These are phyloP conservation scores for Citrus sinensis DNA, from an alignment of 345 rosid genomes.

Conservation along the genomic window DVS_A1.0 CM039163.1:32289501-32290000, in stretches of 20 bases:
- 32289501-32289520: background rate
- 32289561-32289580: background rate
- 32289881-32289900: slow-evolving; percentile 95
- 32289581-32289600: background rate
- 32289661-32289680: background rate
- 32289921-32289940: slow-evolving; percentile 89
- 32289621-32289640: background rate
- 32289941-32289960: slow-evolving; percentile 8
- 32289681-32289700: slow-evolving; percentile 86
- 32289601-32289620: background rate
- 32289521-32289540: background rate
- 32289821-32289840: slow-evolving; percentile 76
- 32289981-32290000: background rate
- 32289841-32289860: slow-evolving; percentile 80
- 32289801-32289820: slow-evolving; percentile 87
- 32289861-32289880: slow-evolving; percentile 94
- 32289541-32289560: background rate
- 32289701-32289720: slow-evolving; percentile 94
- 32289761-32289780: slow-evolving; percentile 95
- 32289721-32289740: slow-evolving; percentile 98
- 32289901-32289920: slow-evolving; percentile 93
- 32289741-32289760: slow-evolving; percentile 95
- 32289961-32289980: background rate
- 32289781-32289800: slow-evolving; percentile 94
- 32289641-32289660: background rate